Conservation (phyloP, 306 rosid genomes). For the Luffa acutangula region DNA sequence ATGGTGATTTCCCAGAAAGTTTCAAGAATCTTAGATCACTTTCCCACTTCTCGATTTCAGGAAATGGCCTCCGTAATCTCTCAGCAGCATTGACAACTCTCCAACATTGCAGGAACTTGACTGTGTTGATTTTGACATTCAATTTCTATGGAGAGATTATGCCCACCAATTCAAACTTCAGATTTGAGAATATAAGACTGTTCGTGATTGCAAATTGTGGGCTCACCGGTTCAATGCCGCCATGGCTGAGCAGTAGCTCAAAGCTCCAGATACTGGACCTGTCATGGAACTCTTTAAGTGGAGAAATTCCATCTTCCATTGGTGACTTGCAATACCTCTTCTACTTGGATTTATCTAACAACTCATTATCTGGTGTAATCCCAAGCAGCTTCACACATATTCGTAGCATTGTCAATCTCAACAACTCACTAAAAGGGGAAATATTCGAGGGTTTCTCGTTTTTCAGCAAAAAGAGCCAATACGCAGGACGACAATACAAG, state of each 20-base stretch:
- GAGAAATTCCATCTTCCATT: constrained; percentile 35
- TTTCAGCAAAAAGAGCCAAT: constrained; percentile 25
- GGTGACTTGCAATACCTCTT: constrained; percentile 26
- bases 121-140: constrained; percentile 35
- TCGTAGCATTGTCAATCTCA: constrained; percentile 13
- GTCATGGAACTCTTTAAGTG: constrained; percentile 39
- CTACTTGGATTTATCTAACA: constrained; percentile 54
- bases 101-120: constrained; percentile 33
- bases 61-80: constrained; percentile 23
- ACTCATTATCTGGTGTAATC: constrained; percentile 36
- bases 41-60: constrained; percentile 34
- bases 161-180: constrained; percentile 20
- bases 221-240: constrained; percentile 38
- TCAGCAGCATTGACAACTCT: constrained; percentile 25
- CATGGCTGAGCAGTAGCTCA: constrained; percentile 29
- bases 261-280: constrained; percentile 35
- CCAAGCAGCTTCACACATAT: constrained; percentile 25
- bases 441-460: constrained; percentile 33
- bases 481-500: constrained; percentile 34
- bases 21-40: constrained; percentile 27
- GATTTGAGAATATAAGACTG: constrained; percentile 28
- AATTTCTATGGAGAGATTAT: constrained; percentile 35
- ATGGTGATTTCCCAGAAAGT: constrained; percentile 34
- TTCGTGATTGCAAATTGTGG: constrained; percentile 34
- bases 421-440: constrained; percentile 13